Evolutionary conservation across 208 protist genomes (phyloP).

Genomic region (Porcisia deanei): DNA sequence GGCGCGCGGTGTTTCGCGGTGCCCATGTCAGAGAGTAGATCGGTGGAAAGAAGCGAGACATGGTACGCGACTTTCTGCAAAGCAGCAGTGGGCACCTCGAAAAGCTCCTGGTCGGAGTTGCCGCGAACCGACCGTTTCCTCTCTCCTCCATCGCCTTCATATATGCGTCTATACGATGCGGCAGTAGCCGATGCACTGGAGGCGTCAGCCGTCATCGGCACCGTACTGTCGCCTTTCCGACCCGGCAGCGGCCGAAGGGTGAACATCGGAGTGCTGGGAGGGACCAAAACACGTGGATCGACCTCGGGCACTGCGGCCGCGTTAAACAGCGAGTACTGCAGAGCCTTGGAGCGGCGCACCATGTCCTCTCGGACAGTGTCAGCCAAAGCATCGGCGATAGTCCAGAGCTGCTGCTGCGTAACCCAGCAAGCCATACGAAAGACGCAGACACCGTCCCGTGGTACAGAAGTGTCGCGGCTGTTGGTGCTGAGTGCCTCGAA

Average conservation of each 20-base stretch:
- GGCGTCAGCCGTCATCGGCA: not conserved
- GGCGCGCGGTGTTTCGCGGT: not conserved
- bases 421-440: constrained; percentile 70
- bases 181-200: not conserved
- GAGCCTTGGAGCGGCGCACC: constrained; percentile 30
- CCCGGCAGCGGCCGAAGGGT: constrained; percentile 19
- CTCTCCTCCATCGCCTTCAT: not conserved
- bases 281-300: constrained; percentile 31
- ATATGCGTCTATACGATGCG: not conserved
- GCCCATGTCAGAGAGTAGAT: constrained; percentile 34
- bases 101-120: constrained; percentile 3
- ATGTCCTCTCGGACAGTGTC: constrained; percentile 66
- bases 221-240: not conserved
- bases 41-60: constrained; percentile 55
- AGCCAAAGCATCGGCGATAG: constrained; percentile 54
- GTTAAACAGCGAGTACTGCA: constrained; percentile 35
- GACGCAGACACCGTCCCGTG: constrained; percentile 16
- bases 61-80: constrained; percentile 51
- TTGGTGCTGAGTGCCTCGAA: constrained; percentile 64
- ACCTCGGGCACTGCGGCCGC: constrained; percentile 11
- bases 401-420: constrained; percentile 53
- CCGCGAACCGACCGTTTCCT: not conserved
- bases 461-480: not conserved
- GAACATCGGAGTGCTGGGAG: constrained; percentile 27
- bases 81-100: constrained; percentile 38